Evolutionary conservation across 345 rosid species (phyloP), one percentile per base, ranked within the genome.

Genomic region (Microcos paniculata): DNA sequence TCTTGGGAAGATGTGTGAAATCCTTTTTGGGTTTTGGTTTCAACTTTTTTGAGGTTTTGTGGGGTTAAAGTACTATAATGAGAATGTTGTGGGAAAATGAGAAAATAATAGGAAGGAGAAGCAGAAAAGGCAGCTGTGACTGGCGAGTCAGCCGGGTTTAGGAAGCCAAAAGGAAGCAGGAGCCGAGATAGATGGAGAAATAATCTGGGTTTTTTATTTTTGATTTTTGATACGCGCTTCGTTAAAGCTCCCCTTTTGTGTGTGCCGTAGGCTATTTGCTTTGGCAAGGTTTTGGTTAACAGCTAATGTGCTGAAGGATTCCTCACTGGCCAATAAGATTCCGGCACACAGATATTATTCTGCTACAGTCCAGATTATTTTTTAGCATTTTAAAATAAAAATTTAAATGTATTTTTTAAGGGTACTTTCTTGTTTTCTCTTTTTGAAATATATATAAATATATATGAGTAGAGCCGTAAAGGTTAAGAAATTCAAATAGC

Each of bases 121-220:
- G 35, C 11, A 66, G 70, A 43, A 66, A 11, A 66, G 16, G 38
- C 43, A 33, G 67, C 79, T n/a, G n/a, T n/a, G n/a, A n/a, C n/a
- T n/a, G 78, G 82, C 81, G 72, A 52, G 82, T 78, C 76, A 77
- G 84, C 64, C 79, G 84, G 55, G 42, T 53, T 45, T 8, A 3
- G 76, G 75, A 35, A 43, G 69, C 49, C 1, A 4, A 24, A 74
- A 45, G 4, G n/a, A 64, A 57, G 55, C 30, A 46, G 43, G 58
- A 35, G n/a, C 46, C 43, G 45, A 53, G 52, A 42, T 43, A 52
- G 73, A 14, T 72, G 74, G 70, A 65, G 72, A 42, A 31, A 73
- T 13, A 64, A 71, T 57, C 64, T 10, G 55, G 48, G 40, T 65
- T 35, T n/a, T n/a, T n/a, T n/a, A n/a, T n/a, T n/a, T n/a, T n/a